These are phyloP conservation scores for Chlorella sorokiniana DNA, from an alignment of 139 green algal species.

Conservation along the genomic window DNA sequence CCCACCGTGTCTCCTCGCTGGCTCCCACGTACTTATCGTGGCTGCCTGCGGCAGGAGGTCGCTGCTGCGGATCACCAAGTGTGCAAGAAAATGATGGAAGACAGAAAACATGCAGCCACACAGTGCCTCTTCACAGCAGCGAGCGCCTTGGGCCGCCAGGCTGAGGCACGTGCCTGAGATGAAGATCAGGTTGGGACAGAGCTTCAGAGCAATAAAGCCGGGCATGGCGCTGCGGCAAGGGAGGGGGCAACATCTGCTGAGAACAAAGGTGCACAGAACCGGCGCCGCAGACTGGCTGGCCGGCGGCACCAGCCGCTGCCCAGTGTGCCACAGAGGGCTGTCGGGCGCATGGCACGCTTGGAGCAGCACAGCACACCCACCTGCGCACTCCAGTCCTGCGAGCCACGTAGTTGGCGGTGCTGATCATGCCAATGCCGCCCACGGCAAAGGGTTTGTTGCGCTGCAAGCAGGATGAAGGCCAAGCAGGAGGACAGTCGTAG, in stretches of 20 bases:
- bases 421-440: slow-evolving; percentile 88
- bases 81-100: too few relatives aligned
- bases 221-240: slow-evolving; percentile 5
- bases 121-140: too few relatives aligned
- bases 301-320: too few relatives aligned
- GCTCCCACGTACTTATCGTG: slow-evolving; percentile 52
- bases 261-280: background rate
- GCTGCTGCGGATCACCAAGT: too few relatives aligned
- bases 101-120: too few relatives aligned
- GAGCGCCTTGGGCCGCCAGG: too few relatives aligned
- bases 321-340: background rate
- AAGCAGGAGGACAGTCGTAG: background rate
- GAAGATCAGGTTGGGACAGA: slow-evolving; percentile 88
- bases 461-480: background rate
- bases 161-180: too few relatives aligned
- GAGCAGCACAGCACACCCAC: background rate
- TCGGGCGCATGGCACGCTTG: background rate
- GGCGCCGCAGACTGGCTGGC: background rate
- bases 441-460: slow-evolving; percentile 76
- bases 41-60: too few relatives aligned
- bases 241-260: background rate
- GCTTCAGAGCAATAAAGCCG: slow-evolving; percentile 80
- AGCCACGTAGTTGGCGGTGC: slow-evolving; percentile 86
- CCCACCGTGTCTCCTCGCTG: slow-evolving; percentile 20
- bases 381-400: slow-evolving; percentile 82